Conservation (phyloP, 106 monocot species). For the Apostasia shenzhenica region DNA sequence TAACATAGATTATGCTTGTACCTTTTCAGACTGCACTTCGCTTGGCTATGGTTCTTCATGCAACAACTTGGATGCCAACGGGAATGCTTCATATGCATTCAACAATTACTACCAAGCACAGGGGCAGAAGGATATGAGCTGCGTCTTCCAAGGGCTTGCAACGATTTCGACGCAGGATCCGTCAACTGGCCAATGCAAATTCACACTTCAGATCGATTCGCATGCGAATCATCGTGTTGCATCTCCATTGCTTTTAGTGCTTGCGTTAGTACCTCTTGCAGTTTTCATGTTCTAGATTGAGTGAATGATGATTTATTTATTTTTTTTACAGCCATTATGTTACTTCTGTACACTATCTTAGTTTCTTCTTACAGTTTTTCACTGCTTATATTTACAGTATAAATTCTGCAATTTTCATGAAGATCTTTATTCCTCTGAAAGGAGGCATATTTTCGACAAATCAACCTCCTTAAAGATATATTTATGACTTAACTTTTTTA, state of each 20-base stretch:
- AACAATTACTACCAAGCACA: slow-evolving; percentile 55
- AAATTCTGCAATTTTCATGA: too few species aligned
- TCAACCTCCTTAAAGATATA: too few species aligned
- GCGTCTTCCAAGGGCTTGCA: slow-evolving; percentile 46
- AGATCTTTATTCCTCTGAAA: too few species aligned
- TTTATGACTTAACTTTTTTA: too few species aligned
- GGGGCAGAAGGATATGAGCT: slow-evolving; percentile 37
- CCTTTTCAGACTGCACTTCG: slow-evolving; percentile 47
- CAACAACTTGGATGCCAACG: slow-evolving; percentile 30
- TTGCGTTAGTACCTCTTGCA: neutral
- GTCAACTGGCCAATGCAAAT: slow-evolving; percentile 31
- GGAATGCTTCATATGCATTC: slow-evolving; percentile 60
- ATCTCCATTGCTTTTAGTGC: neutral
- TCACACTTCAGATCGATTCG: slow-evolving; percentile 33
- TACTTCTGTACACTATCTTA: too few species aligned
- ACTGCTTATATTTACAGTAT: too few species aligned
- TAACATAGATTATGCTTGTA: slow-evolving; percentile 49
- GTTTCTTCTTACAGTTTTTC: too few species aligned
- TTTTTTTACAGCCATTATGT: too few species aligned
- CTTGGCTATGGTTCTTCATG: slow-evolving; percentile 58
- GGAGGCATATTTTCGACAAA: too few species aligned
- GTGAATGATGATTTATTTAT: too few species aligned
- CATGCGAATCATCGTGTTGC: neutral
- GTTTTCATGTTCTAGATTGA: neutral
- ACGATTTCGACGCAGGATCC: slow-evolving; percentile 32